Conservation (phyloP, 257 asterid genomes). For the Solanum etuberosum region DNA sequence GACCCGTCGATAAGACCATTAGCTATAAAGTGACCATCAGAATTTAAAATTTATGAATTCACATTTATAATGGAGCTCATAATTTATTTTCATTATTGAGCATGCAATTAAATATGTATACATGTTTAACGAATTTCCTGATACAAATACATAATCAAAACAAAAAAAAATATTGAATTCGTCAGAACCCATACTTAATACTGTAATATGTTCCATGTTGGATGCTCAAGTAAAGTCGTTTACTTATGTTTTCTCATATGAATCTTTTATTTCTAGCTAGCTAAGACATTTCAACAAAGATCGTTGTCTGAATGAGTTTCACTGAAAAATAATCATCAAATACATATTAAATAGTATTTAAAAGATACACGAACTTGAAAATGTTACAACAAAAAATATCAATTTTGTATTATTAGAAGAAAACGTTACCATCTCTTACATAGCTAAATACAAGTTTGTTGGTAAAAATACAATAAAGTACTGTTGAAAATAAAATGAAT, state of each 20-base stretch:
- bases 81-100: background rate
- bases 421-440: background rate
- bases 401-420: background rate
- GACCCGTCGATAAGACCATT: background rate
- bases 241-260: background rate
- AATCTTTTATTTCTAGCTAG: background rate
- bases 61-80: background rate
- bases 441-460: background rate
- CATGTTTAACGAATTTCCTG: background rate
- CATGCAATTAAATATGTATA: background rate
- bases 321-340: background rate
- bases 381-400: background rate
- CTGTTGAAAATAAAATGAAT: background rate
- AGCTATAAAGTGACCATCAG: background rate
- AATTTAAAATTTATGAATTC: background rate
- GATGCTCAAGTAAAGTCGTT: background rate
- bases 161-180: background rate
- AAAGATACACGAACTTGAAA: background rate
- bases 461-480: background rate
- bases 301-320: background rate
- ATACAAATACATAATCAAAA: background rate
- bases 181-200: background rate
- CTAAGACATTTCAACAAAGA: background rate
- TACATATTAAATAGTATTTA: background rate
- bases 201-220: background rate